phyloP scores from a whole-genome alignment of 2,329 filamentous ascomycete species.

The Cladophialophora carrionii region DNA sequence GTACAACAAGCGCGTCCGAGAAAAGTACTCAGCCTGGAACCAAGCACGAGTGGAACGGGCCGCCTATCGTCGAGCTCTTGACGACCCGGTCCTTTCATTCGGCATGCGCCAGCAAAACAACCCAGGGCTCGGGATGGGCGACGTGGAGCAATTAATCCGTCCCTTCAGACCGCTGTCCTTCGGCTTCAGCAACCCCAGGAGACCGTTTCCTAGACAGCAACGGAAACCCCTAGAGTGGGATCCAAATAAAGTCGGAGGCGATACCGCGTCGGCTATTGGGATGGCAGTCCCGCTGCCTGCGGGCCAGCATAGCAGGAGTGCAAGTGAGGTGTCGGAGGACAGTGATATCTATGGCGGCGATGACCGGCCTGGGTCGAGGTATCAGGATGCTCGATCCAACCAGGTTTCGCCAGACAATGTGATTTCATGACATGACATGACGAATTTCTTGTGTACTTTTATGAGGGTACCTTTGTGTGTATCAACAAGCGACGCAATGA shows the following conservation, averaged over 20 bases:
- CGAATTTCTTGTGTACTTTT: not conserved
- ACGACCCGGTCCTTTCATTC: slow-evolving; percentile 31
- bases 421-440: slow-evolving; percentile 18
- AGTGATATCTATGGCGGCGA: slow-evolving; percentile 13
- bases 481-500: slow-evolving; percentile 13
- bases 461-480: not conserved
- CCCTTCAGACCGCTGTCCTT: slow-evolving; percentile 30
- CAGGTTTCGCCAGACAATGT: slow-evolving; percentile 1
- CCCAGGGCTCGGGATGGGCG: slow-evolving; percentile 12
- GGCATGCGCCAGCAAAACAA: slow-evolving; percentile 15
- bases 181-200: slow-evolving; percentile 24
- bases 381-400: slow-evolving; percentile 22
- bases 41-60: slow-evolving; percentile 26
- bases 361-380: slow-evolving; percentile 7
- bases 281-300: slow-evolving; percentile 28
- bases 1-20: slow-evolving; percentile 27
- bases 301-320: slow-evolving; percentile 14
- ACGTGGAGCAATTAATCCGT: slow-evolving; percentile 22
- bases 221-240: slow-evolving; percentile 31
- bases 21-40: slow-evolving; percentile 25
- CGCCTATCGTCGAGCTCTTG: slow-evolving; percentile 31
- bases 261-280: slow-evolving; percentile 26
- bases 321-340: slow-evolving; percentile 12
- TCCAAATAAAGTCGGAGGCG: slow-evolving; percentile 7
- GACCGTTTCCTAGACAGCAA: slow-evolving; percentile 18